Percentiles rank a stretch among this genome's conserved stretches.
Conservation (phyloP, 1,284 basidiomycete genomes). For the Cryptococcus sp. region DNA sequence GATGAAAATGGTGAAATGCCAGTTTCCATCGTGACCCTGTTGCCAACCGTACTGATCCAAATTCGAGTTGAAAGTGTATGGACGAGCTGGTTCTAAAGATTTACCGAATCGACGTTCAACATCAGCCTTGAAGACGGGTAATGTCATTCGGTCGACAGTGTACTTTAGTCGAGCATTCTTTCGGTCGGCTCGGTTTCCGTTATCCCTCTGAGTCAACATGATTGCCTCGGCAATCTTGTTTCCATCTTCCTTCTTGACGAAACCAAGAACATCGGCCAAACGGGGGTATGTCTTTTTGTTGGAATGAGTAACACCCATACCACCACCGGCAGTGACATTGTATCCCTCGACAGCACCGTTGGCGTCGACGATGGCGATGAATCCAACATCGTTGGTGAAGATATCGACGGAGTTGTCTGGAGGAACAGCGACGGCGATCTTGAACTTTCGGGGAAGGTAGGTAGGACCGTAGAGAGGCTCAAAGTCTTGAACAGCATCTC, state of each 20-base stretch:
- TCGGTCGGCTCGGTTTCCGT: conserved; percentile 79
- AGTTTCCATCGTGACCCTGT: conserved; percentile 77
- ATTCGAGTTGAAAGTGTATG: conserved; percentile 83
- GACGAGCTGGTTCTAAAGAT: conserved; percentile 64
- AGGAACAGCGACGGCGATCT: conserved; percentile 93
- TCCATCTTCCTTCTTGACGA: conserved; percentile 85
- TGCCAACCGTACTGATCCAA: conserved; percentile 93
- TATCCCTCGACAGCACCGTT: conserved; percentile 75
- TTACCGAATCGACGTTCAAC: conserved; percentile 88
- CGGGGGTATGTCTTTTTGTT: conserved; percentile 99
- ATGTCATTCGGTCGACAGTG: conserved; percentile 91
- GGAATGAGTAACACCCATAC: conserved; percentile 98
- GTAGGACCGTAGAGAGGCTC: conserved; percentile 97
- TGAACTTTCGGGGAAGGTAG: conserved; percentile 98
- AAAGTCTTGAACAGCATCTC: conserved; percentile 84
- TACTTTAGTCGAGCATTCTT: conserved; percentile 93
- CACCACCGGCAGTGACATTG: conserved; percentile 87
- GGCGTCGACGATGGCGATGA: conserved; percentile 81
- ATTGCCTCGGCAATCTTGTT: conserved; percentile 83
- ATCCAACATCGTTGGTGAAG: conserved; percentile 92
- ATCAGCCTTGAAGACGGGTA: conserved; percentile 78
- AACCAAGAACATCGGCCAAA: conserved; percentile 81
- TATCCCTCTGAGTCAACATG: conserved; percentile 90
- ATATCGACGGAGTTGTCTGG: conserved; percentile 96
- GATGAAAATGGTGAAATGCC: conserved; percentile 92